These are phyloP conservation scores for Mayamaea pseudoterrestris DNA, from an alignment of 108 stramenopile genomes.

Conservation along the genomic window DNA sequence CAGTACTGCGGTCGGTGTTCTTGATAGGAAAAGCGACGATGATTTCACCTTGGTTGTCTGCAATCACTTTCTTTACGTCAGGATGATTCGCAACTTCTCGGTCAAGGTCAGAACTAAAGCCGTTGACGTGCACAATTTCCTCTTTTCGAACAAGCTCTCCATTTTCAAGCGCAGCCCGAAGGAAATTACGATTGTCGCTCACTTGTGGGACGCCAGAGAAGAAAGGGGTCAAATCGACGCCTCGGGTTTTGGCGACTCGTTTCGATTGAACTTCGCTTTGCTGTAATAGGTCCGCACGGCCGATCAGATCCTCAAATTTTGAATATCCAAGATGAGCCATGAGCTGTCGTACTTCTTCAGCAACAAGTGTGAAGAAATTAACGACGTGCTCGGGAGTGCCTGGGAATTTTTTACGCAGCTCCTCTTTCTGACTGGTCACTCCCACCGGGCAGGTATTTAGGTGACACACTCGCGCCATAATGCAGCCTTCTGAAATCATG, in stretches of 20 bases:
- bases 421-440: slow-evolving; percentile 92
- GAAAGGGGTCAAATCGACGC: slow-evolving; percentile 49
- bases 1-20: slow-evolving; percentile 78
- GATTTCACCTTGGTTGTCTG: slow-evolving; percentile 50
- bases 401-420: slow-evolving; percentile 89
- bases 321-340: slow-evolving; percentile 88
- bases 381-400: slow-evolving; percentile 97
- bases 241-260: slow-evolving; percentile 63
- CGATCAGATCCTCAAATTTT: slow-evolving; percentile 86
- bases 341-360: slow-evolving; percentile 79
- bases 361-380: slow-evolving; percentile 92
- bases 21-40: slow-evolving; percentile 52
- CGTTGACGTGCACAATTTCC: slow-evolving; percentile 66
- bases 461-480: slow-evolving; percentile 95
- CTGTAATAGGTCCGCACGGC: slow-evolving; percentile 81
- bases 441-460: slow-evolving; percentile 95
- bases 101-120: slow-evolving; percentile 74
- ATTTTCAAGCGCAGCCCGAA: slow-evolving; percentile 54
- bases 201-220: slow-evolving; percentile 63
- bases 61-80: slow-evolving; percentile 64
- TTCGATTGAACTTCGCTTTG: slow-evolving; percentile 43
- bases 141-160: slow-evolving; percentile 42
- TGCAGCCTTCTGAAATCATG: slow-evolving; percentile 92
- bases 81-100: slow-evolving; percentile 51
- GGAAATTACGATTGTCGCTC: slow-evolving; percentile 51